Base-by-base conservation (phyloP, 768 basidiomycete genomes). In the Trametes cingulata region DNA sequence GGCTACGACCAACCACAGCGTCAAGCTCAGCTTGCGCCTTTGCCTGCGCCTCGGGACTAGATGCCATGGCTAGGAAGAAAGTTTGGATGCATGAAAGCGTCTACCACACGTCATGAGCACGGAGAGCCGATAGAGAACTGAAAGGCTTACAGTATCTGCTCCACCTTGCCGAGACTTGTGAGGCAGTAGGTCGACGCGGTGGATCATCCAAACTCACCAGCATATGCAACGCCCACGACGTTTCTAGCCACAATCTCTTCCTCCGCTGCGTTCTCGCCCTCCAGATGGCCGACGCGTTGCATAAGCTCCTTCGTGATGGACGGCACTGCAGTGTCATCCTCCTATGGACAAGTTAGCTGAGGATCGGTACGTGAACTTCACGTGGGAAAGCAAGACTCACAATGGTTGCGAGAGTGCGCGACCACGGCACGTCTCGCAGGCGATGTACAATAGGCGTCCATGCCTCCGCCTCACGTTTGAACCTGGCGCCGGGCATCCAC, bases 21-120 rank as follows among this genome's bases (percentile, higher is more conserved):
- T 67, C 65, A 6, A 67, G 39, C 39, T 65, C 65, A 1, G 14
- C 46, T 27, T 65, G 65, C 12, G 65, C 65, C 12, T 49, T 42
- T 27, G 15, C 46, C 37, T 65, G 65, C 4, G 47, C 56, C n/a
- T 65, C 61, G 12, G 65, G 64, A 29, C 54, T 46, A 1, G 56
- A 47, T 2, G 54, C 42, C 64, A 67, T 62, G 17, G 61, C 57
- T 1, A 62, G 40, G 51, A 67, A 61, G 37, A 67, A 67, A 4
- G 57, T 52, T 15, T 48, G 39, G 10, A 57, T 40, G 2, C 62
- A 22, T 5, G 57, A 63, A 13, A 52, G 43, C 1, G 62, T 63
- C 65, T 65, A 27, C 20, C 8, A 15, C 27, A 29, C 7, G 29
- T 14, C 13, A 17, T 48, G 13, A 45, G 17, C 5, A 25, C 1